Evolutionary conservation across 495 filamentous ascomycete species (phyloP), one percentile per base, ranked within the genome.

Genomic region (Penicillium taxi): DNA sequence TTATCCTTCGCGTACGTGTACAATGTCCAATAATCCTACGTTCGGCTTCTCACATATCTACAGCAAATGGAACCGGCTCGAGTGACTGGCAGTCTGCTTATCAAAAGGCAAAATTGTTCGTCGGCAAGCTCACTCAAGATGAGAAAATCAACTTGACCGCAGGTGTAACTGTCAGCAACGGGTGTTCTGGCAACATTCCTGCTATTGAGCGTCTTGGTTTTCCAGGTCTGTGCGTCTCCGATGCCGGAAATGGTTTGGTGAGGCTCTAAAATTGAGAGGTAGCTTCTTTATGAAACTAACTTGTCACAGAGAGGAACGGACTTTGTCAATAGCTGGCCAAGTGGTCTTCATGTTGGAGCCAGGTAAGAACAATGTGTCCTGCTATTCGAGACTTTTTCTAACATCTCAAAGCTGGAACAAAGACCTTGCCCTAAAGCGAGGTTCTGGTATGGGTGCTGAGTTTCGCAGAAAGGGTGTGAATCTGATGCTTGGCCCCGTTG

Each of bases 181-280:
- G 84, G 4, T 81, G 77, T 42, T 67, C 70, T 8, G 76, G 78
- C 11, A 65, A 67, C 43, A 77, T 69, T 5, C 56, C 53, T 9
- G 50, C 63, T 2, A 60, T 82, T 17, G 62, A 67, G 0, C 62
- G 77, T 5, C 54, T 84, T 3, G 54, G 47, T 1, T 83, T 78
- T 44, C 66, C 74, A 0, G 81, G 81, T 2, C 53, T 83, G 21
- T 83, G 79, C 42, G 62, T 85, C 0, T 58, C 55, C 7, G 79
- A 85, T 49, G 79, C 77, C 2, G 76, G 74, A 1, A 74, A 81
- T 48, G 80, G 78, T 5, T 47, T 82, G 23, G 55, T 58, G 30
- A 9, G 48, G 45, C 11, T 7, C 8, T 3, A 20, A 20, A 13
- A 0, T 3, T n/a, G 26, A 1, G 21, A 8, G 9, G 13, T 14